Percentiles rank a stretch among this genome's conserved stretches.
Conservation (phyloP, 2,329 filamentous ascomycete genomes). For the Penicillium sp. region DNA sequence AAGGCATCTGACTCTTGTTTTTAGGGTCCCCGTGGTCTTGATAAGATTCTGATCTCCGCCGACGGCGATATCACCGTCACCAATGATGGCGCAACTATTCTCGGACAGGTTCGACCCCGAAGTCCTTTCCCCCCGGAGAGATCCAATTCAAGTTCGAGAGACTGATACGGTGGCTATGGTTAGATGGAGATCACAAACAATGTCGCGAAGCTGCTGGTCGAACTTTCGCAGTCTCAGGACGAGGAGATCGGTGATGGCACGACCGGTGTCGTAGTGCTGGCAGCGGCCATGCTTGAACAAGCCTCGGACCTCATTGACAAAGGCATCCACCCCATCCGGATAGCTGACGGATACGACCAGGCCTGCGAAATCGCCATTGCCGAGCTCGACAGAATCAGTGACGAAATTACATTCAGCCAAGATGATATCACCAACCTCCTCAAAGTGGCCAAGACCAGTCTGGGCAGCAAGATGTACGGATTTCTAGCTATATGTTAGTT, state of each 20-base stretch:
- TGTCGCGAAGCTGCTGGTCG: conserved; percentile 93
- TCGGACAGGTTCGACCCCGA: conserved; percentile 62
- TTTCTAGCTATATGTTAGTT: neutral
- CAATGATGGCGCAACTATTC: conserved; percentile 96
- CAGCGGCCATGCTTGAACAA: conserved; percentile 91
- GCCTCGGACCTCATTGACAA: conserved; percentile 98
- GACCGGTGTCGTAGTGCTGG: conserved; percentile 94
- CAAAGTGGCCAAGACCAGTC: conserved; percentile 91
- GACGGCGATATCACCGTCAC: conserved; percentile 99
- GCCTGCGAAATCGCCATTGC: conserved; percentile 95
- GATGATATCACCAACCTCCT: conserved; percentile 81
- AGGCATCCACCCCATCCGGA: conserved; percentile 97
- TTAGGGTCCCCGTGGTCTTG: conserved; percentile 84
- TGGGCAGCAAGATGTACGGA: conserved; percentile 86
- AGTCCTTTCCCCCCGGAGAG: conserved; percentile 9
- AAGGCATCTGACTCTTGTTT: conserved; percentile 11
- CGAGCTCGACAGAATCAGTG: conserved; percentile 89
- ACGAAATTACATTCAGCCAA: conserved; percentile 80
- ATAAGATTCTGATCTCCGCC: conserved; percentile 98
- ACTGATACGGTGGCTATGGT: conserved; percentile 18
- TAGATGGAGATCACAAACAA: conserved; percentile 99
- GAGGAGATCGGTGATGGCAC: conserved; percentile 99
- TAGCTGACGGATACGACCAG: conserved; percentile 96
- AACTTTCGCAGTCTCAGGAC: conserved; percentile 97
- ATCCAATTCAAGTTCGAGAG: neutral